These are phyloP conservation scores for Excoecaria cochinchinensis DNA, from an alignment of 345 rosid genomes.

Conservation along the genomic window DNA sequence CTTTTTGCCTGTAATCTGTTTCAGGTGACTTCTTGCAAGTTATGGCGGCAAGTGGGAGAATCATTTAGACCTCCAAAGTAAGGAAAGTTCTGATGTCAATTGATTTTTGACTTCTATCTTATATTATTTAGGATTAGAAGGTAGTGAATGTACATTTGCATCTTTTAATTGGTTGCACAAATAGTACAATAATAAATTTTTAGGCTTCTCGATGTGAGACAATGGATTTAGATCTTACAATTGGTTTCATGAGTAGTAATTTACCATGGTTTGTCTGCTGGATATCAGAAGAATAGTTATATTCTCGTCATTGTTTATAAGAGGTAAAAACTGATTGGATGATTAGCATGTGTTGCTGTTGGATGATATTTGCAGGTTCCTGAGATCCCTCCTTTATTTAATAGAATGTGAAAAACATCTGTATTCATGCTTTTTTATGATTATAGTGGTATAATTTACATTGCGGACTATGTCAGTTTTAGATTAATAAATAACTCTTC, in stretches of 20 bases:
- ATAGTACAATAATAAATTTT: neutral
- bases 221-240: neutral
- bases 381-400: neutral
- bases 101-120: neutral
- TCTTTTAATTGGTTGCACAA: neutral
- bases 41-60: constrained; percentile 86
- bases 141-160: neutral
- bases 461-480: neutral
- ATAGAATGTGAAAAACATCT: neutral
- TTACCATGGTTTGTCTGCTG: neutral
- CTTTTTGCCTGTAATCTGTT: neutral
- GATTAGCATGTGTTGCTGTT: neutral
- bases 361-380: neutral
- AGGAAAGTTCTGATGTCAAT: constrained; percentile 20
- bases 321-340: neutral
- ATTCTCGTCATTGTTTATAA: neutral
- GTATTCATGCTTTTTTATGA: neutral
- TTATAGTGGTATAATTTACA: neutral
- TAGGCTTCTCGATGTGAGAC: neutral
- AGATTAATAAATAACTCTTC: neutral
- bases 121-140: neutral
- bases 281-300: neutral
- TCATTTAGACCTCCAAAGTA: constrained; percentile 83
- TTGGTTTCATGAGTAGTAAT: neutral
- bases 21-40: constrained; percentile 65